A percentile compares a stretch with the other conserved stretches of the same genome.
Conservation (phyloP, 441 rosid species). For the Erodium texanum region DNA sequence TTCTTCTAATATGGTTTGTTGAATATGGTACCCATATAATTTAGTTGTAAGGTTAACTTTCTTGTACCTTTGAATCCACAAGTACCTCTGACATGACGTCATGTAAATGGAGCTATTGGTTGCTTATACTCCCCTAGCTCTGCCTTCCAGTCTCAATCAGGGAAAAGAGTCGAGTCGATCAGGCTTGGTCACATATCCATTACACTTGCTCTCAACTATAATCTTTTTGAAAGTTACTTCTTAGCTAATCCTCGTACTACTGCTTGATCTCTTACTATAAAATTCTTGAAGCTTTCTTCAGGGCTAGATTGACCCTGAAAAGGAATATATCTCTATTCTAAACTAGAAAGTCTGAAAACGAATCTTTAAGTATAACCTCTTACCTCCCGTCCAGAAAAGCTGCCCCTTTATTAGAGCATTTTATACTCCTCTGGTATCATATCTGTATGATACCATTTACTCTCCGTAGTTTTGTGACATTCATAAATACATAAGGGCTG, state of each 20-base stretch:
- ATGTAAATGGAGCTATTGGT: neutral
- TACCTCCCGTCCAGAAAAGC: neutral
- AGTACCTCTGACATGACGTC: too few relatives aligned
- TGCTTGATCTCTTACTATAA: neutral
- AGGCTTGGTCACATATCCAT: neutral
- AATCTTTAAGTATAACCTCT: neutral
- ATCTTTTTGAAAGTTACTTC: neutral
- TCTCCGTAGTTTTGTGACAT: neutral
- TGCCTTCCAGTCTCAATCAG: neutral
- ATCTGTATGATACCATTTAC: neutral
- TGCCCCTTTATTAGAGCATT: neutral
- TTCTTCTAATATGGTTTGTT: too few relatives aligned
- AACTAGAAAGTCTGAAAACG: neutral
- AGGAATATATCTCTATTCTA: neutral
- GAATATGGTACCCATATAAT: too few relatives aligned
- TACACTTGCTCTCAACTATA: neutral
- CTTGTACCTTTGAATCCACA: too few relatives aligned
- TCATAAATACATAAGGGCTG: neutral
- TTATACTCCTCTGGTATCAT: neutral
- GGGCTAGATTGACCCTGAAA: neutral
- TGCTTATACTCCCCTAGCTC: slow-evolving; percentile 1
- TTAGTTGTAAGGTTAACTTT: too few relatives aligned
- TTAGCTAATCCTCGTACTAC: neutral
- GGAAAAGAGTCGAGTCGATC: too few relatives aligned
- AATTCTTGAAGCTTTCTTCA: neutral